These are phyloP conservation scores for Allium cepa DNA, from an alignment of 106 monocot genomes.

Conservation along the genomic window DNA sequence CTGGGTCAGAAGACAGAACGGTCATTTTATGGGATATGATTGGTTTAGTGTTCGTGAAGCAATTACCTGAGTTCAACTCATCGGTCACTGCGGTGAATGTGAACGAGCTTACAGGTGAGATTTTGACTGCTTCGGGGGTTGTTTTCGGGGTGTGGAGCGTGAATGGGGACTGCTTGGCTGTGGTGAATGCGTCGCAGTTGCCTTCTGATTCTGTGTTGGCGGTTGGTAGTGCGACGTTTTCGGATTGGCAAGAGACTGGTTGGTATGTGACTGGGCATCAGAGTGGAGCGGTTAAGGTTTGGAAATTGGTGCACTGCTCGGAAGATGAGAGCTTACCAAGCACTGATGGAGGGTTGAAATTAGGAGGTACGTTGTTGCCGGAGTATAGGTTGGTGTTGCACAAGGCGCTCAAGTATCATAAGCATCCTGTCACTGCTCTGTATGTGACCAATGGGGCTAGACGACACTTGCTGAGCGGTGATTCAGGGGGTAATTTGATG, in stretches of 20 bases:
- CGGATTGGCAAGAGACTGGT: conserved; percentile 85
- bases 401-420: conserved; percentile 79
- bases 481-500: conserved; percentile 54
- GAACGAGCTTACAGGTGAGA: conserved; percentile 87
- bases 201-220: conserved; percentile 87
- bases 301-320: conserved; percentile 80
- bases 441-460: conserved; percentile 64
- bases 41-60: conserved; percentile 72
- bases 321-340: conserved; percentile 16
- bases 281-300: conserved; percentile 94
- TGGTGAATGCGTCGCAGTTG: conserved; percentile 89
- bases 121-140: conserved; percentile 82
- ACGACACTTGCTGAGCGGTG: conserved; percentile 72
- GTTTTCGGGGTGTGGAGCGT: conserved; percentile 92
- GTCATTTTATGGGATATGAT: conserved; percentile 91
- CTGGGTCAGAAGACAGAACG: conserved; percentile 86
- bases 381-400: conserved; percentile 73
- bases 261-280: conserved; percentile 98
- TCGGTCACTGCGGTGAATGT: conserved; percentile 77
- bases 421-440: conserved; percentile 83
- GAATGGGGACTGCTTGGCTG: conserved; percentile 88
- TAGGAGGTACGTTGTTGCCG: conserved; percentile 18
- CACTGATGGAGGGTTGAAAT: conserved; percentile 17
- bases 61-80: conserved; percentile 75
- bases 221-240: conserved; percentile 36